Percentiles rank a stretch among this genome's conserved stretches.
Conservation (phyloP, 768 basidiomycete genomes). For the Psilocybe cubensis region DNA sequence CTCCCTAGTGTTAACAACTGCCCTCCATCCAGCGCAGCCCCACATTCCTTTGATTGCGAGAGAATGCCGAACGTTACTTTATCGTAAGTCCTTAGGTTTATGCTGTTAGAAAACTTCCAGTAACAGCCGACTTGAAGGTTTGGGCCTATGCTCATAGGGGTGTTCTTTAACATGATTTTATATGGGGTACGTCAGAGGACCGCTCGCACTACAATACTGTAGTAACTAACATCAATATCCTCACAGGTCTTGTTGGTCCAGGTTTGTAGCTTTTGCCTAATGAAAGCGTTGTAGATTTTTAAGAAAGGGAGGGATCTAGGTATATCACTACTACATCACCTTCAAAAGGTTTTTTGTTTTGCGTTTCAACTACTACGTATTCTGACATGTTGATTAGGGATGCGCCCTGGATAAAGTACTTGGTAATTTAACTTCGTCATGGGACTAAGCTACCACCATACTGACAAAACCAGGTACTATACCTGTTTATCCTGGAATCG, state of each 20-base stretch:
- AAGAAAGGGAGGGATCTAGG: slow-evolving; percentile 18
- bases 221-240: background rate
- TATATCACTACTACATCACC: slow-evolving; percentile 41
- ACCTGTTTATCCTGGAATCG: slow-evolving; percentile 46
- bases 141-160: slow-evolving; percentile 51
- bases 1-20: background rate
- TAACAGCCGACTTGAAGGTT: slow-evolving; percentile 29
- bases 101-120: background rate
- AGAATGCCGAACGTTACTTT: slow-evolving; percentile 1
- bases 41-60: background rate
- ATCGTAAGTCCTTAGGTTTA: background rate
- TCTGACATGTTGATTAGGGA: slow-evolving; percentile 32
- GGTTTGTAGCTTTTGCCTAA: slow-evolving; percentile 22
- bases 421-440: slow-evolving; percentile 13
- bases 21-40: background rate
- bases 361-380: background rate
- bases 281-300: background rate
- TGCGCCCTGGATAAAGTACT: slow-evolving; percentile 40
- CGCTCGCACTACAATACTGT: background rate
- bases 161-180: slow-evolving; percentile 46
- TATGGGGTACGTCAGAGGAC: slow-evolving; percentile 39
- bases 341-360: slow-evolving; percentile 37
- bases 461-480: slow-evolving; percentile 32
- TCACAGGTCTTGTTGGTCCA: slow-evolving; percentile 27
- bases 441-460: background rate